Evolutionary conservation across 2,329 filamentous ascomycete species (phyloP), one percentile per base, ranked within the genome.

Genomic region (Ceratocystiopsis brevicomis): DNA sequence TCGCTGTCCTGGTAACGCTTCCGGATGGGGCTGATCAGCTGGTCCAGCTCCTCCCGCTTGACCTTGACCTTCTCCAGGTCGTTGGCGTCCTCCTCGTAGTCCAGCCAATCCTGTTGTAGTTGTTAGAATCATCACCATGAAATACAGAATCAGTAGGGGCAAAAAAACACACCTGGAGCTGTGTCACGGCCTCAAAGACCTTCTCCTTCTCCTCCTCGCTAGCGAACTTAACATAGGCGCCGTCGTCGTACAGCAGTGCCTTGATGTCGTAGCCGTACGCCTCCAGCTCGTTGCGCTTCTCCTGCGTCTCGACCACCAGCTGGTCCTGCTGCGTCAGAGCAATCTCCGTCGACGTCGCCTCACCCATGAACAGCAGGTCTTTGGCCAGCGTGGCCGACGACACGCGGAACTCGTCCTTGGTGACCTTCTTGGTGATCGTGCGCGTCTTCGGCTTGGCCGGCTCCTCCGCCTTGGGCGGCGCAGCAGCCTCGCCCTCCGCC

Each of bases 271-370:
- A 98, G 65, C 96, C 95, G 66, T 81, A 93, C 19, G 84, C 78
- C 71, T 98, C 90, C 43, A 98, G 82, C 66, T 96, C 88, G 69
- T 98, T 98, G 84, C 96, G 98, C 77, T 93, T 93, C 69, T 96
- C 86, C 60, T 96, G 90, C 35, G 90, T 98, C 61, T 96, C 90
- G 53, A 83, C 84, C 45, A 98, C 87, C 46, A 96, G 79, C 74
- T 96, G 98, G 68, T 98, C 90, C 64, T 95, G 86, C 76, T 93
- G 88, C 53, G 86, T 76, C 90, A 98, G 96, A 54, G 77, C 60
- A 52, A 78, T 72, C 67, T 98, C 90, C 61, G 79, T 78, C 72
- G 98, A 90, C 41, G 70, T 63, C 51, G 78, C 68, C n/a, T 67
- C 56, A 48, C 76, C 66, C 69, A 82, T 88, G 57, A 67, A 59